These are phyloP conservation scores for Penicillium herquei DNA, from an alignment of 495 filamentous ascomycete genomes.

Conservation along the genomic window DNA sequence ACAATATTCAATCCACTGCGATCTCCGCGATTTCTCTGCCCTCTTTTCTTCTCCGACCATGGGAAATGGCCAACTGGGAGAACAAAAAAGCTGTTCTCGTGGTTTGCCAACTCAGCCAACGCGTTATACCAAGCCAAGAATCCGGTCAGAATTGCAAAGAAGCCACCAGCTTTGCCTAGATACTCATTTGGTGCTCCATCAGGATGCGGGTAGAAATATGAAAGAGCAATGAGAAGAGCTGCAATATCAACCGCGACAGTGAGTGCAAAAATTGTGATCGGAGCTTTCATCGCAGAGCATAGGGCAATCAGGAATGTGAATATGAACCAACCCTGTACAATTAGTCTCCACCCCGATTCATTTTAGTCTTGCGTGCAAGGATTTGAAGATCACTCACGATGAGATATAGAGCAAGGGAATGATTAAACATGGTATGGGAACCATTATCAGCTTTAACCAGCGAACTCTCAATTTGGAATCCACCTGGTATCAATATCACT, in stretches of 20 bases:
- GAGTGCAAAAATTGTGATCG: conserved; percentile 84
- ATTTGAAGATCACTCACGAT: conserved; percentile 46
- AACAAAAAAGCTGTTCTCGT: conserved; percentile 79
- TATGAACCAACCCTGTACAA: conserved; percentile 75
- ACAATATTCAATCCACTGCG: no score
- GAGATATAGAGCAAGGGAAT: conserved; percentile 75
- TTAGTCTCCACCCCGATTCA: background rate
- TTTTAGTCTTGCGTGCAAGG: background rate
- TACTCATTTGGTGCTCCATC: conserved; percentile 38
- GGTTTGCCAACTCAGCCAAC: conserved; percentile 81
- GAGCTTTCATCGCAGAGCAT: conserved; percentile 77
- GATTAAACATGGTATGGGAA: conserved; percentile 45
- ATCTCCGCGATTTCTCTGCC: background rate
- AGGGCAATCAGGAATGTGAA: conserved; percentile 80
- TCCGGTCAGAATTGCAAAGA: conserved; percentile 75
- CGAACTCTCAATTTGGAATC: conserved; percentile 52
- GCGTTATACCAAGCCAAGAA: conserved; percentile 93
- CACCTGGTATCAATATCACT: conserved; percentile 75
- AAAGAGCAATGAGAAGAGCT: conserved; percentile 73
- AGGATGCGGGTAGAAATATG: conserved; percentile 51
- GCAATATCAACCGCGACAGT: conserved; percentile 85
- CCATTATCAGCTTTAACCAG: conserved; percentile 44
- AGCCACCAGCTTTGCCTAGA: conserved; percentile 69
- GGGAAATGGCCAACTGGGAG: conserved; percentile 89
- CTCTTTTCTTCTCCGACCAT: conserved; percentile 54